Base-by-base conservation (phyloP, 1,139 yeast species). In the Meyerozyma guilliermondii region DNA sequence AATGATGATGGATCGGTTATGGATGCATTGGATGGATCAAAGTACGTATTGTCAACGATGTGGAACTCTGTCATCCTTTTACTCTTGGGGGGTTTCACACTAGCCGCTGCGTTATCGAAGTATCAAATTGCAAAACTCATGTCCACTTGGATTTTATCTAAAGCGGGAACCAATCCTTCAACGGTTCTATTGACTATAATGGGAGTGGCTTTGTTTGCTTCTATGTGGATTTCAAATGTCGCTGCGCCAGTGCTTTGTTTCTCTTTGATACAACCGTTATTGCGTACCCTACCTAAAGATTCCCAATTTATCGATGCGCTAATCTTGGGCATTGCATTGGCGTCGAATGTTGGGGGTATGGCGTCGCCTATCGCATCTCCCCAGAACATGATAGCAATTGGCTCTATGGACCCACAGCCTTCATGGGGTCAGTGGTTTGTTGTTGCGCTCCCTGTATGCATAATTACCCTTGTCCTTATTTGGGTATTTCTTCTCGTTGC, bases 341-440 rank as follows among this genome's bases (percentile, higher is more conserved):
- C 87, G 7, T 82, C 87, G 8, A 82, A 83, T 55, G 65, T 82
- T 39, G 89, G 87, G 30, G 91, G 91, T 51, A 81, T 83, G 87
- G 80, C 88, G 0, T 80, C 87, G n/a, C 91, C 91, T 13, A 83
- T 83, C 48, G 81, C 89, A 0, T 81, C 87, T 5, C 91, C 91
- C 1, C 91, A 83, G 58, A 83, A 83, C 51, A 82, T 83, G 65
- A 80, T 83, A 46, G 87, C 88, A 2, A 80, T 83, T 66, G 81
- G 81, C 40, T 77, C 82, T 39, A 71, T 83, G 73, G 71, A 72
- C 10, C 81, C 84, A 0, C 80, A 75, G 47, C 86, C 85, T 20
- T 78, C 83, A 4, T 83, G 91, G 91, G 87, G 87, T 40, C 82
- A 82, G 56, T 83, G 87, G 83, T 80, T 83, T 54, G 83, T 79